Evolutionary conservation across 2,329 filamentous ascomycete genomes (phyloP), one percentile per base, ranked within the genome.

Genomic region (Hypoxylon sp.): DNA sequence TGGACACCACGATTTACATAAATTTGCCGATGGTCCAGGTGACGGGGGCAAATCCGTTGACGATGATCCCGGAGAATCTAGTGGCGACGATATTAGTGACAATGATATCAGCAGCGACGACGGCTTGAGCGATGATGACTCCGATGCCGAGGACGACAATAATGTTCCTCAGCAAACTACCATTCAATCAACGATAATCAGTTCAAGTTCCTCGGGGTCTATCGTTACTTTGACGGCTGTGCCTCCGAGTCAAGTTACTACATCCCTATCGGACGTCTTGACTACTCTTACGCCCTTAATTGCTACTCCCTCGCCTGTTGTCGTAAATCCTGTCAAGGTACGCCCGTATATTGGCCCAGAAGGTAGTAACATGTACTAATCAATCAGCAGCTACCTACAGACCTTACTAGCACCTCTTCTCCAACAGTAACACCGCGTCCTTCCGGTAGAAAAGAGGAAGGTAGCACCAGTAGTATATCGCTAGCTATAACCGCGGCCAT

Each of bases 181-280:
- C 11, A 41, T 28, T 10, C 47, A 17, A 19, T 41, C 51, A 39
- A 5, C 43, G 26, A 2, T 32, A 22, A 15, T 56, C 19, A 65
- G 54, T 6, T 52, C 54, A 22, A 65, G 54, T 6, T 52, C 56
- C 32, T 56, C 56, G 2, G 52, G 55, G 11, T 49, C 61, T 62
- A 52, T 65, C 17, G 26, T 56, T 22, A 68, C 65, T 43, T 22
- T 65, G 8, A 68, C 65, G 15, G 46, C 65, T 19, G 20, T 58
- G 43, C 59, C 54, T 49, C 44, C 62, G n/a, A 58, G 56, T 44
- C 37, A 56, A 65, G 20, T 37, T 56, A 20, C 44, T 56, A 61
- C 59, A 34, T 1, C 24, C 44, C 26, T 20, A 17, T 20, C 51
- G 24, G 41, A 20, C 1, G 37, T 55, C 13, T 26, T 49, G 20